Evolutionary conservation across 1,284 basidiomycete species (phyloP).

Genomic region (Ustilago curta): DNA sequence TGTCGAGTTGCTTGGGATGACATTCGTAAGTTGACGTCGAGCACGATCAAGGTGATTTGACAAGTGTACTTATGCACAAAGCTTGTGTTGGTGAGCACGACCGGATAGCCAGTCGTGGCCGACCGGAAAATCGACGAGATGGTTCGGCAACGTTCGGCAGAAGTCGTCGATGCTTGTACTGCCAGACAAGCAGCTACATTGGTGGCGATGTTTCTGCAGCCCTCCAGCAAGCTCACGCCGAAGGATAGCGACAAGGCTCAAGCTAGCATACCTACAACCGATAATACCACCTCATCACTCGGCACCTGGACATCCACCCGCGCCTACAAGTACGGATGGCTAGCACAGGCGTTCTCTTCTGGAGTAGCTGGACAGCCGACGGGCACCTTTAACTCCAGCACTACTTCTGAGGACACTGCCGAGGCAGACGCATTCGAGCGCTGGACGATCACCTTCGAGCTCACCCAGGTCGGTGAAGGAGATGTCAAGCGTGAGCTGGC

Average conservation of each 20-base stretch:
- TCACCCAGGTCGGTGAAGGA: neutral
- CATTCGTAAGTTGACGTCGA: conserved; percentile 18
- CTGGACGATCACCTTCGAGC: conserved; percentile 22
- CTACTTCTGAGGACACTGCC: neutral
- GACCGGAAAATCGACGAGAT: conserved; percentile 22
- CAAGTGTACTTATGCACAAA: neutral
- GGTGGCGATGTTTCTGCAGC: conserved; percentile 9
- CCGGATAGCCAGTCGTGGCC: conserved; percentile 20
- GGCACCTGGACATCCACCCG: conserved; percentile 34
- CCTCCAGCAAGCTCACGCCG: neutral
- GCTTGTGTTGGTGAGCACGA: neutral
- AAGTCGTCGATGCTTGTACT: neutral
- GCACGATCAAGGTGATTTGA: neutral
- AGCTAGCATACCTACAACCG: neutral
- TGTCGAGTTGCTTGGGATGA: conserved; percentile 17
- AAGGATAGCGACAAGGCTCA: neutral
- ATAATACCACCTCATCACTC: conserved; percentile 15
- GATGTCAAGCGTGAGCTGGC: neutral
- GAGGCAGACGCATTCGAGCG: conserved; percentile 19
- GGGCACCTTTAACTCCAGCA: neutral
- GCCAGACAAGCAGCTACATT: neutral
- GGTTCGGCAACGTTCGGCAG: conserved; percentile 5
- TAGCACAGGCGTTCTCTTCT: conserved; percentile 40
- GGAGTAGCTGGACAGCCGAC: conserved; percentile 32
- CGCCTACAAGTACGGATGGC: conserved; percentile 37